Evolutionary conservation across 192 early-diverging fungal species (phyloP).

Genomic region (Diversispora epigaea): DNA sequence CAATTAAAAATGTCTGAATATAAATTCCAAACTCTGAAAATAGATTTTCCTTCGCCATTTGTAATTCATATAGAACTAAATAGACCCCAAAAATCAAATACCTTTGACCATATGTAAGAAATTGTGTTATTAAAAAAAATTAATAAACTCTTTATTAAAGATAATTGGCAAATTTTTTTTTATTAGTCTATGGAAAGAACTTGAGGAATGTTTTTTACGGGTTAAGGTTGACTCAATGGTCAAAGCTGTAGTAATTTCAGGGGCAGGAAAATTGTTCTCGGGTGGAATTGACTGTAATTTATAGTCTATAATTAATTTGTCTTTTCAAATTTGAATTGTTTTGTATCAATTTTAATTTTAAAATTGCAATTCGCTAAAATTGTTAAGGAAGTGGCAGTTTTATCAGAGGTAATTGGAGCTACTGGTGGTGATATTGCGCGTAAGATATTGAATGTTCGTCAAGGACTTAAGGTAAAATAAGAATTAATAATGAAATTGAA

Average conservation of each 20-base stretch:
- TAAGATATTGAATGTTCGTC: too few species aligned
- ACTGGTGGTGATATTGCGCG: too few species aligned
- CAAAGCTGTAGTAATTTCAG: slow-evolving; percentile 75
- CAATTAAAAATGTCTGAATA: slow-evolving; percentile 43
- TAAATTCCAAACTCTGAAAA: slow-evolving; percentile 62
- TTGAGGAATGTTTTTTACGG: slow-evolving; percentile 58
- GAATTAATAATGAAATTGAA: too few species aligned
- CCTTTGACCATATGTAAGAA: slow-evolving; percentile 68
- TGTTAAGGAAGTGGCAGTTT: background rate
- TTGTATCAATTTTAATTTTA: background rate
- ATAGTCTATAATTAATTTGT: background rate
- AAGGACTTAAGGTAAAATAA: too few species aligned
- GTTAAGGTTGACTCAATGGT: slow-evolving; percentile 66
- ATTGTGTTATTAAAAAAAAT: too few species aligned
- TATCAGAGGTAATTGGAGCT: too few species aligned
- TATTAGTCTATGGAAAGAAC: slow-evolving; percentile 64
- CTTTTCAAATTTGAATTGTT: background rate
- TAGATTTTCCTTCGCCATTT: slow-evolving; percentile 52
- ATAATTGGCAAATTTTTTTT: background rate
- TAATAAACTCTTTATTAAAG: background rate
- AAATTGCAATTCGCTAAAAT: background rate
- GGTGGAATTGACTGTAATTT: slow-evolving; percentile 83
- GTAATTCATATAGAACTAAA: slow-evolving; percentile 84
- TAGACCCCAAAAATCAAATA: slow-evolving; percentile 80
- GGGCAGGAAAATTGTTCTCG: slow-evolving; percentile 77